phyloP scores from a whole-genome alignment of 345 rosid species.

The Alliaria petiolata region DNA sequence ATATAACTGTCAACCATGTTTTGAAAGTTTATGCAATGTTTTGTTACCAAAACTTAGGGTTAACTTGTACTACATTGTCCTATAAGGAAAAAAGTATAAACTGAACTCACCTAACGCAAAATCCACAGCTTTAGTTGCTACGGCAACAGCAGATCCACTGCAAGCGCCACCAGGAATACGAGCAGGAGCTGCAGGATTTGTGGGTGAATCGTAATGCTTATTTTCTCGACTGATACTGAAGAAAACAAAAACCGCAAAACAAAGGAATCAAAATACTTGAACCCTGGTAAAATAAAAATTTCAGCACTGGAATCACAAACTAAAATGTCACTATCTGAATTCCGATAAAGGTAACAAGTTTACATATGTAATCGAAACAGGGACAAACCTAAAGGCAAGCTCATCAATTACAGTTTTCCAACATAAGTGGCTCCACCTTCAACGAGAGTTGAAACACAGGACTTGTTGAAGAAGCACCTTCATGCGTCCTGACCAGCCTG shows the following conservation, averaged over 20 bases:
- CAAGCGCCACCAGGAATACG: constrained; percentile 86
- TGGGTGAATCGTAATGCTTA: constrained; percentile 76
- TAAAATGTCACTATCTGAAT: neutral
- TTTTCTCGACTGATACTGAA: constrained; percentile 86
- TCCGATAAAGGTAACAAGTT: neutral
- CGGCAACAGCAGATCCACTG: constrained; percentile 94
- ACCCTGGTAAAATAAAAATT: too few relatives aligned
- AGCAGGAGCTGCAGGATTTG: constrained; percentile 74
- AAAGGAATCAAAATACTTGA: neutral
- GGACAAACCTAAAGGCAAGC: constrained; percentile 63
- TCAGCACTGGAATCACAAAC: neutral
- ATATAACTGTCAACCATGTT: neutral
- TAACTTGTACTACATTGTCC: neutral
- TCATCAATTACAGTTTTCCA: constrained; percentile 90
- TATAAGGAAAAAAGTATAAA: neutral
- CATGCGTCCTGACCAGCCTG: constrained; percentile 85
- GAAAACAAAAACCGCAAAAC: constrained; percentile 19
- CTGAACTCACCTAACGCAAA: constrained; percentile 63
- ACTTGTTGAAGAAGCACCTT: constrained; percentile 56
- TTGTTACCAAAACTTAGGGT: neutral
- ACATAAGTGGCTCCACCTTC: constrained; percentile 96
- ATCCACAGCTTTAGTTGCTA: constrained; percentile 81
- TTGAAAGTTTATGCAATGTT: neutral
- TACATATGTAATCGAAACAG: neutral
- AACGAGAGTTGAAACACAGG: constrained; percentile 63